These are phyloP conservation scores for Gynandropsis gynandra DNA, from an alignment of 345 rosid species.

Conservation along the genomic window DNA sequence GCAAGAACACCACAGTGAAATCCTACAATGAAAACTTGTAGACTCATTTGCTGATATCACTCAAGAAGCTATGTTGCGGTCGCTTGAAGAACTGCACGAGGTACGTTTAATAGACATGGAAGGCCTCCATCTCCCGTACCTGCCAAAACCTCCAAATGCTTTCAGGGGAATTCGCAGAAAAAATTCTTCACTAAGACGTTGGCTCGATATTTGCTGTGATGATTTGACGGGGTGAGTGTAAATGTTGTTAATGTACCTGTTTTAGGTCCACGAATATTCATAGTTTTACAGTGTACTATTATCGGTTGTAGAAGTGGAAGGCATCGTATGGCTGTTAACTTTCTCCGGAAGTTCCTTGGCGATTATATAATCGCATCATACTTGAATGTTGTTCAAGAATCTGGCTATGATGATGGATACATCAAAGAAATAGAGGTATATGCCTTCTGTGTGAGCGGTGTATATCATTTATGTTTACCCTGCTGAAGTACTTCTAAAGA, in stretches of 20 bases:
- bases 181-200: conserved; percentile 56
- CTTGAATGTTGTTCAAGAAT: conserved; percentile 53
- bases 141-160: conserved; percentile 73
- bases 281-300: neutral
- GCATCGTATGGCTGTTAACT: conserved; percentile 41
- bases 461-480: conserved; percentile 1
- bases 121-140: conserved; percentile 53
- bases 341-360: conserved; percentile 86
- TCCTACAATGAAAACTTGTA: conserved; percentile 29
- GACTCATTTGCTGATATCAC: conserved; percentile 50
- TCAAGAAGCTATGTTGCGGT: conserved; percentile 42
- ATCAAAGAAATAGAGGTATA: conserved; percentile 82
- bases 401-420: conserved; percentile 68
- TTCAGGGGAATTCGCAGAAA: conserved; percentile 80
- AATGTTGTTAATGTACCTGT: conserved; percentile 10
- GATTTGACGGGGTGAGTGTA: conserved; percentile 62
- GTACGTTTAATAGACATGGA: conserved; percentile 44
- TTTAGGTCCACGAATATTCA: neutral
- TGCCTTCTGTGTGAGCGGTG: neutral
- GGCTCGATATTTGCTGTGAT: conserved; percentile 87
- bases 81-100: conserved; percentile 52
- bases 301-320: conserved; percentile 53
- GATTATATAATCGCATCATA: conserved; percentile 79
- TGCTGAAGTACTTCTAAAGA: conserved; percentile 57
- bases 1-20: conserved; percentile 3